A percentile compares a stretch with the other conserved stretches of the same genome.
Conservation (phyloP, 2,329 filamentous ascomycete species). For the Podosphaera leucotricha region DNA sequence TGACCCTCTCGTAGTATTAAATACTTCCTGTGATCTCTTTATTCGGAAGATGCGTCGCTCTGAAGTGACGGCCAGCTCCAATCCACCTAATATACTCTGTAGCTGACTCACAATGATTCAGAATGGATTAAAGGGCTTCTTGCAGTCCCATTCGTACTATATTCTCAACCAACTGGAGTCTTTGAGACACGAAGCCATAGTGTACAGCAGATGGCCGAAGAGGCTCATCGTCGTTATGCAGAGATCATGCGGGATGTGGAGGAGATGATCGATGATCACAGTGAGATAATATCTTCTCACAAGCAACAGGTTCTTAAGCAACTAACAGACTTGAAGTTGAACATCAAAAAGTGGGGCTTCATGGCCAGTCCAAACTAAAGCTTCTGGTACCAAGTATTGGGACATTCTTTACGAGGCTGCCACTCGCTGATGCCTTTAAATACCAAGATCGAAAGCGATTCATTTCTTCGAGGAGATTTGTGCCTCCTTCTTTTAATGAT, state of each 20-base stretch:
- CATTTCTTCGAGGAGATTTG: conserved; percentile 79
- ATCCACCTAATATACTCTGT: background rate
- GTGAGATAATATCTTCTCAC: conserved; percentile 22
- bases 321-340: conserved; percentile 25
- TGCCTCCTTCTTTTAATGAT: conserved; percentile 93
- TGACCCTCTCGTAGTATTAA: background rate
- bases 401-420: conserved; percentile 77
- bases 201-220: conserved; percentile 49
- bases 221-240: conserved; percentile 69
- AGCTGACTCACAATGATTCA: conserved; percentile 12
- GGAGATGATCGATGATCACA: conserved; percentile 75
- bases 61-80: background rate
- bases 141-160: conserved; percentile 86
- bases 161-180: conserved; percentile 78
- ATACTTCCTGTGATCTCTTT: background rate
- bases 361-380: conserved; percentile 68
- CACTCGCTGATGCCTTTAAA: conserved; percentile 71
- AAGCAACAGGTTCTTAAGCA: background rate
- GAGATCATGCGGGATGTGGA: conserved; percentile 94
- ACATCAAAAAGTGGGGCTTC: conserved; percentile 40
- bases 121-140: conserved; percentile 95
- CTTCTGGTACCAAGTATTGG: conserved; percentile 78
- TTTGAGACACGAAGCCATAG: conserved; percentile 44
- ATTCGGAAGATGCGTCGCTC: background rate
- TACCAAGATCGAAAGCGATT: conserved; percentile 69